These are phyloP conservation scores for Angomonas ambiguus DNA, from an alignment of 208 protist species.

Conservation along the genomic window DNA sequence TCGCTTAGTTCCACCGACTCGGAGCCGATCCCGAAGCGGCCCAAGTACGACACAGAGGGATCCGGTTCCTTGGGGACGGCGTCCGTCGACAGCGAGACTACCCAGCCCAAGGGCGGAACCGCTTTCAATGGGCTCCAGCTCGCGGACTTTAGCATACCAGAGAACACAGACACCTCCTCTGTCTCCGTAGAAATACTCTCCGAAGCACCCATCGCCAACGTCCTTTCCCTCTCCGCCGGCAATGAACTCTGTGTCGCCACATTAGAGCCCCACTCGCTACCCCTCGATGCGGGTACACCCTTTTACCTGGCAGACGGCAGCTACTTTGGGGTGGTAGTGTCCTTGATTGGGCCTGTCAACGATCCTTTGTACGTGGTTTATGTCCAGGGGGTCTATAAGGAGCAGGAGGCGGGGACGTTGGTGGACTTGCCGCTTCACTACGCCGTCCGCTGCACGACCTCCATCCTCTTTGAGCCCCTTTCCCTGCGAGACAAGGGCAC, in stretches of 20 bases:
- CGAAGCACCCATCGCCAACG: conserved; percentile 38
- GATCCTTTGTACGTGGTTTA: conserved; percentile 48
- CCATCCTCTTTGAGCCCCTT: conserved; percentile 50
- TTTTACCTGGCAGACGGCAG: conserved; percentile 59
- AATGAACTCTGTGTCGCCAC: conserved; percentile 49
- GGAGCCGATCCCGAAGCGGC: conserved; percentile 45
- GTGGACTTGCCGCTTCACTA: conserved; percentile 41
- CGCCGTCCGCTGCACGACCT: conserved; percentile 36
- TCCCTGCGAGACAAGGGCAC: conserved; percentile 62
- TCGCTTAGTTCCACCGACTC: conserved; percentile 86
- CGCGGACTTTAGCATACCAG: not conserved
- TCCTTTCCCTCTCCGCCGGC: conserved; percentile 18
- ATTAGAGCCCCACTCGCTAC: conserved; percentile 24
- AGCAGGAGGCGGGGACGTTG: conserved; percentile 3
- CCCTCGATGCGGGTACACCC: conserved; percentile 61
- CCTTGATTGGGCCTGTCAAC: conserved; percentile 60
- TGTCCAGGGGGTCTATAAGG: not conserved
- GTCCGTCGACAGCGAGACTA: not conserved
- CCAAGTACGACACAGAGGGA: conserved; percentile 12
- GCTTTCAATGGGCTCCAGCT: not conserved
- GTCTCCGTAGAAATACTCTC: conserved; percentile 51
- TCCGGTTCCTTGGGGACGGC: not conserved
- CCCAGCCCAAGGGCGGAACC: not conserved
- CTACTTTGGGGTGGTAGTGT: conserved; percentile 42
- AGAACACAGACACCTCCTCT: not conserved